Conservation (phyloP, 768 basidiomycete species). For the Coprinopsis cinerea region DNA sequence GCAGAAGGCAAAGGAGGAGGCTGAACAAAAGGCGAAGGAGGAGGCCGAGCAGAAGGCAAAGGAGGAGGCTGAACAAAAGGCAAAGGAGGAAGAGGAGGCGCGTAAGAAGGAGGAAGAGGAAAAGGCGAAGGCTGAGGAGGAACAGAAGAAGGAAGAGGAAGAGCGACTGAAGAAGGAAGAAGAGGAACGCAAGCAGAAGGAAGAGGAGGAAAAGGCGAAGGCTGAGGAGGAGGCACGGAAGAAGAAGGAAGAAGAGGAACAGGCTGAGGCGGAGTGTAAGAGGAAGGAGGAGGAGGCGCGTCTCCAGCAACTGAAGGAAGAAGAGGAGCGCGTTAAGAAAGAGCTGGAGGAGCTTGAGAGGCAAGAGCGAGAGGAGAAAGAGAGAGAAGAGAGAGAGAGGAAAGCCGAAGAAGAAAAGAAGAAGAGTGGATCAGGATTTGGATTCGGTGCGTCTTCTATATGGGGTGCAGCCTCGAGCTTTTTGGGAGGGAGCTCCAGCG, state of each 20-base stretch:
- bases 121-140: neutral
- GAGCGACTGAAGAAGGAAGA: neutral
- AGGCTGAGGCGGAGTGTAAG: neutral
- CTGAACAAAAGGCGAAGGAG: neutral
- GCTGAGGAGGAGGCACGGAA: neutral
- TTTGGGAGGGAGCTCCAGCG: no score
- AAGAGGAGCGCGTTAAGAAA: conserved; percentile 1
- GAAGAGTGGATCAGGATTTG: neutral
- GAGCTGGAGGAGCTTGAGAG: conserved; percentile 1
- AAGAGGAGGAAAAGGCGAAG: neutral
- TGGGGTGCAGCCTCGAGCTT: no score
- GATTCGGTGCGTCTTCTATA: neutral
- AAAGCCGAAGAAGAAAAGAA: neutral
- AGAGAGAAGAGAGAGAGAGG: conserved; percentile 3
- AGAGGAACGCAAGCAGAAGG: neutral
- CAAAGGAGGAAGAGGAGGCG: neutral
- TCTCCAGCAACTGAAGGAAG: neutral
- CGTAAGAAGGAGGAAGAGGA: neutral
- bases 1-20: conserved; percentile 1
- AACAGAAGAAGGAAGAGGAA: neutral
- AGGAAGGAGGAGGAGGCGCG: neutral
- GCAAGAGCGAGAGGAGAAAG: neutral
- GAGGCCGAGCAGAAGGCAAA: neutral
- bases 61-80: neutral
- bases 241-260: neutral